Evolutionary conservation across 2,329 filamentous ascomycete genomes (phyloP).

Genomic region (Sporothrix variecibatus): DNA sequence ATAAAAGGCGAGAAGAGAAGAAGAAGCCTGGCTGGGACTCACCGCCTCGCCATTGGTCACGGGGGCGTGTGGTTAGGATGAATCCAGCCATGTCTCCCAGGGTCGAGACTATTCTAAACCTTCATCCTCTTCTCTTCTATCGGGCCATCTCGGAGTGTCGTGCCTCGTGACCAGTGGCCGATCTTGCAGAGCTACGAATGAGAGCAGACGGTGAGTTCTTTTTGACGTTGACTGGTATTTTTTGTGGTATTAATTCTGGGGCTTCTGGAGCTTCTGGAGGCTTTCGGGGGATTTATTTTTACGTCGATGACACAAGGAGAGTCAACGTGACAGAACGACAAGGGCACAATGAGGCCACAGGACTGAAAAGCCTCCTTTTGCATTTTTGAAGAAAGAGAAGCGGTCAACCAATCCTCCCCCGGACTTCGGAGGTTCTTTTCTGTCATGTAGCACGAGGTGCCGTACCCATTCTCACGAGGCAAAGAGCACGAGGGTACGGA

Average conservation of each 20-base stretch:
- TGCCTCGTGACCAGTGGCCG: slow-evolving; percentile 1
- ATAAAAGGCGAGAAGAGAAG: neutral
- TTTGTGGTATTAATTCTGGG: neutral
- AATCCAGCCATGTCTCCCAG: neutral
- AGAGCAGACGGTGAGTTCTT: neutral
- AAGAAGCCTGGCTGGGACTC: neutral
- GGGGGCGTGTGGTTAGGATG: neutral
- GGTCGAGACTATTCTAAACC: neutral
- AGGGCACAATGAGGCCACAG: neutral
- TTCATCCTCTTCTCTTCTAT: neutral
- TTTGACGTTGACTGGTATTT: neutral
- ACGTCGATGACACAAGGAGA: neutral
- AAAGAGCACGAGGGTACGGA: neutral
- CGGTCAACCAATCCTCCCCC: neutral
- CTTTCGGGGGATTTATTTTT: neutral
- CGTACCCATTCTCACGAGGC: neutral
- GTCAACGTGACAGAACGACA: slow-evolving; percentile 3
- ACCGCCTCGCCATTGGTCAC: slow-evolving; percentile 3
- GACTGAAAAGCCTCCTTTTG: neutral
- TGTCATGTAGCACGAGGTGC: neutral
- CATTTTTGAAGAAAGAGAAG: neutral
- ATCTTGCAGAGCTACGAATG: neutral
- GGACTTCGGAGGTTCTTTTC: neutral
- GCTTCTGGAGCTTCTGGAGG: neutral
- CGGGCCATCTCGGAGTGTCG: neutral